Evolutionary conservation across 805 yeast genomes (phyloP).

Genomic region (Lachancea quebecensis): DNA sequence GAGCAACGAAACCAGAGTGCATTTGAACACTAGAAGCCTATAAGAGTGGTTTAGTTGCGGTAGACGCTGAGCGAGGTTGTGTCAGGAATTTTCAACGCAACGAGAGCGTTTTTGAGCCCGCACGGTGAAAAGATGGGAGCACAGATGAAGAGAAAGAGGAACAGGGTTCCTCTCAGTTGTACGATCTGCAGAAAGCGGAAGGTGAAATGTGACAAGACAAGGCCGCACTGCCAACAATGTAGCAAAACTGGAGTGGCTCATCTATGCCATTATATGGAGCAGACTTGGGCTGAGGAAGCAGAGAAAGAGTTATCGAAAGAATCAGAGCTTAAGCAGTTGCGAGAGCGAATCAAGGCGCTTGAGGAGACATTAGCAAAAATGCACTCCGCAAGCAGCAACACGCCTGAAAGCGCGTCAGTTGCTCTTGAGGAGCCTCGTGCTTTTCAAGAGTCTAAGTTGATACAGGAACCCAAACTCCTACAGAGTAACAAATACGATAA

Average conservation of each 20-base stretch:
- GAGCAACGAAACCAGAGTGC: background rate
- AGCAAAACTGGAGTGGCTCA: slow-evolving; percentile 52
- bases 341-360: slow-evolving; percentile 45
- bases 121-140: slow-evolving; percentile 2
- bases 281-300: slow-evolving; percentile 48
- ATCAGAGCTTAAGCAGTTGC: slow-evolving; percentile 46
- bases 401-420: slow-evolving; percentile 13
- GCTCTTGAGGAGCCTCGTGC: background rate
- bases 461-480: slow-evolving; percentile 5
- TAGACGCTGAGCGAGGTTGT: background rate
- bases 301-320: slow-evolving; percentile 44
- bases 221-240: slow-evolving; percentile 53
- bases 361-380: slow-evolving; percentile 39
- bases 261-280: slow-evolving; percentile 50
- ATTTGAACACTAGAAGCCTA: background rate
- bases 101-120: background rate
- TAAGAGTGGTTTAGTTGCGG: background rate
- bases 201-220: slow-evolving; percentile 43
- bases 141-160: slow-evolving; percentile 35
- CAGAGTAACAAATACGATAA: slow-evolving; percentile 21
- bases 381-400: slow-evolving; percentile 18
- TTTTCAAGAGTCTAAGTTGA: background rate
- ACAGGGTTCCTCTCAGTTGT: slow-evolving; percentile 43
- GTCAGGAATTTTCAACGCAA: background rate
- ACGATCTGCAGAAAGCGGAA: slow-evolving; percentile 44